Base-by-base conservation (phyloP, 208 protist genomes). In the Wallacemonas sp. region DNA sequence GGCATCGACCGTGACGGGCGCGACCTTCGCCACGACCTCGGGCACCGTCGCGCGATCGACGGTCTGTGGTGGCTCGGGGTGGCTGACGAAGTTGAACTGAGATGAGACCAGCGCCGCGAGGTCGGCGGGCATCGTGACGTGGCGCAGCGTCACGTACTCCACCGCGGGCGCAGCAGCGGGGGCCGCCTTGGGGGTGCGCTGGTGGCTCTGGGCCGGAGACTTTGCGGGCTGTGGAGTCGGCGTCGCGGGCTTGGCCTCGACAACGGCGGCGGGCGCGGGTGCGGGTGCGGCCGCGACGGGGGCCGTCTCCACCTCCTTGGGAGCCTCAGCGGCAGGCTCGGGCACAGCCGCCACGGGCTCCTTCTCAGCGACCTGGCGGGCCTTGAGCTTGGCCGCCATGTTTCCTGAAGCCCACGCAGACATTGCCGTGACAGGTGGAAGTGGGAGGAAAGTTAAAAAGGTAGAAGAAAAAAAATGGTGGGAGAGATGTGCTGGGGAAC, bases 321-420 rank as follows among this genome's bases (percentile, higher is more conserved):
- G 19, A 2, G 39, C 54, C 57, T 61, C 0, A 26, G 65, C 55
- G 36, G 65, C 54, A 17, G 27, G 43, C 39, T 16, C 46, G 24
- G 43, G 47, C 11, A 29, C 32, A 14, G 55, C 6, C 12, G 55
- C 29, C 46, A 32, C 29, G 14, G 44, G 36, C 47, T 52, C 61
- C 46, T 58, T 65, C n/a, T 54, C 61, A 11, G 71, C 54, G 14
- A 68, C 48, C 58, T 80, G 79, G 61, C 74, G 64, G 68, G 80
- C 76, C 72, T 88, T 92, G 39, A 92, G 75, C 69, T 80, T 87
- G 21, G 76, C 71, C 1, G 73, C 80, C 48, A 79, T 70, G 64
- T 78, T 88, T 24, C 81, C 82, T 4, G 57, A 78, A 17, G 76
- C 65, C 76, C 79, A 85, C 17, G 87, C 81, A 47, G 87, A 93